Evolutionary conservation across 768 basidiomycete genomes (phyloP).

Genomic region (Suillus subaureus): DNA sequence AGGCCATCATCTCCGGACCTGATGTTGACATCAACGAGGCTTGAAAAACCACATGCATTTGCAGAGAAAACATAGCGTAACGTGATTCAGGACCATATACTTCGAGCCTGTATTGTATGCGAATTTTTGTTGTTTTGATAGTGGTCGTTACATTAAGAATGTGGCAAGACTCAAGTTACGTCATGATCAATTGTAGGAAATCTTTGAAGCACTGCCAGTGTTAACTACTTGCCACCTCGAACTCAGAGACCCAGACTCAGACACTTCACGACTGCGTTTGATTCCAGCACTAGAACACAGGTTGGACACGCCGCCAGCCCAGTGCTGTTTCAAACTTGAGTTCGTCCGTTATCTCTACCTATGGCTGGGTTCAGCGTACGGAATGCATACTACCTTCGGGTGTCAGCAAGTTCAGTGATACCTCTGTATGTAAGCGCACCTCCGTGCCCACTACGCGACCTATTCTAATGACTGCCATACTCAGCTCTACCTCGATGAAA

Average conservation of each 20-base stretch:
- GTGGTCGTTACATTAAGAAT: neutral
- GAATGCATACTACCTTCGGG: conserved; percentile 82
- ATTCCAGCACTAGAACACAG: neutral
- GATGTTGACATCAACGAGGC: conserved; percentile 50
- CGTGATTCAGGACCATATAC: neutral
- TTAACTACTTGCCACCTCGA: neutral
- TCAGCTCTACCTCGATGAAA: conserved; percentile 85
- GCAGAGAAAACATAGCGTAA: neutral
- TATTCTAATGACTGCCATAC: conserved; percentile 10
- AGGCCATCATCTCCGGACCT: conserved; percentile 86
- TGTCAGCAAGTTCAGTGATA: conserved; percentile 71
- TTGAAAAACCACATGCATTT: conserved; percentile 21
- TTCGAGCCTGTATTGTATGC: neutral
- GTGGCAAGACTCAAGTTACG: neutral
- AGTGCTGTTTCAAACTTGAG: conserved; percentile 9
- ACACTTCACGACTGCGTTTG: neutral
- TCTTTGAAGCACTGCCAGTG: neutral
- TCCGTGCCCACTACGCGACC: neutral
- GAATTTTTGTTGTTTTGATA: neutral
- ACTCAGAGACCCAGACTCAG: neutral
- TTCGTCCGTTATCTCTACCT: conserved; percentile 8
- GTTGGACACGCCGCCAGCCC: neutral
- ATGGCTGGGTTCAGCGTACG: conserved; percentile 53
- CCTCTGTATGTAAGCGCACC: conserved; percentile 67
- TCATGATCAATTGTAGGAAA: neutral